Base-by-base conservation (phyloP, 768 basidiomycete genomes). In the Pleurotus pulmonarius region DNA sequence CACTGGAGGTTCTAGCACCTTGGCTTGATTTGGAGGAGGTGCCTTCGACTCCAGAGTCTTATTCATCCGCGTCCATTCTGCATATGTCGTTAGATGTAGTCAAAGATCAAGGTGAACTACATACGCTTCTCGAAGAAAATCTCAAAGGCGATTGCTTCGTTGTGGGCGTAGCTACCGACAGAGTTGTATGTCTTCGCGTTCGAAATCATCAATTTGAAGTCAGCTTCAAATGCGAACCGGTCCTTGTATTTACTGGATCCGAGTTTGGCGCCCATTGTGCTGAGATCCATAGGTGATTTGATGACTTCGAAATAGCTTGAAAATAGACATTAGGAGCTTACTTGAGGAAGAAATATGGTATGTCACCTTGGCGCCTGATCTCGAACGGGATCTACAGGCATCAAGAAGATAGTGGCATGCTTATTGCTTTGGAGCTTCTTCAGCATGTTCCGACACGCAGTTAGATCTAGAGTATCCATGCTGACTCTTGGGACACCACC, bases 381-480 rank as follows among this genome's bases (percentile, higher is more conserved):
- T 60, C 93, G 80, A 41, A 96, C 83, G n/a, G 94, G 94, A 71
- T 97, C 94, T n/a, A 98, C 96, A 29, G 96, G 93, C 57, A 90
- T 85, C 41, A 86, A 74, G 71, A 98, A 98, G 53, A 90, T 64
- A 24, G 71, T 67, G 3, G 90, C 86, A 58, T 82, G 84, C 69
- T 90, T 94, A 69, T 93, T 81, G 22, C 80, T 65, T 64, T 81
- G 81, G 29, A 96, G 71, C 67, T 94, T 95, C 78, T 89, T 88
- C 65, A 96, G 69, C 2, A 86, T 87, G 58, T 81, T 89, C 51
- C 85, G 81, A 61, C 84, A 90, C 7, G 88, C 90, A 49, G 81
- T 82, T 57, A 92, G 69, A 65, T 96, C 94, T 47, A 85, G 82
- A 34, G 85, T 64, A 41, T 80, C 77, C 88, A 96, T 89, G 52